Evolutionary conservation across 345 rosid species (phyloP), one percentile per base, ranked within the genome.

Genomic region (Kandelia obovata): DNA sequence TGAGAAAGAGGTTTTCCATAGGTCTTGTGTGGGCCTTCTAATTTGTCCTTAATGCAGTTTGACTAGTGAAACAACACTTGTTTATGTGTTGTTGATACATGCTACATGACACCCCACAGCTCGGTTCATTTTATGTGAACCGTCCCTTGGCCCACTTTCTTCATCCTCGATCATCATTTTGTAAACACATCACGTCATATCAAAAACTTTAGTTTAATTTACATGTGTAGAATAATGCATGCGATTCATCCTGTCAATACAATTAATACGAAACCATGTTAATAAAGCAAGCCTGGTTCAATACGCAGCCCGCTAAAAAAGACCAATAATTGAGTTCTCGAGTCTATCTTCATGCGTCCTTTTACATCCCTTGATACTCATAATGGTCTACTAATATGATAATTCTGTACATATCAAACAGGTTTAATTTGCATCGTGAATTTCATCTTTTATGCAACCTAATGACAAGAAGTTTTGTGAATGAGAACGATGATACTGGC

Each of bases 41-140:
- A 67, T 55, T 56, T 71, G 46, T 71, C 68, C 47, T 20, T 56
- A 23, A 64, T 16, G 23, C 9, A 21, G 20, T 56, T 56, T 47
- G n/a, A 32, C 46, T 59, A 46, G 2, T 20, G 2, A 28, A 65
- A 51, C 7, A 31, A 19, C 2, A 19, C 49, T 31, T 35, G 20
- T 53, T 34, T 21, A 0, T 53, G 16, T 43, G 49, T 43, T 43
- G 49, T 43, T 15, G 49, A 43, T 43, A 3, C 49, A 43, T 13
- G 16, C 49, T 15, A 13, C 49, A 43, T 43, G 49, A 15, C 17
- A 43, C 17, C 49, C 49, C 19, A 43, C 49, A 43, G 49, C 49
- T 11, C 0, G 21, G 21, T 21, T 21, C 21, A 21, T 21, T 21
- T 21, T 21, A 21, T 21, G 21, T 21, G 10, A 21, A 8, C 59